Evolutionary conservation across 192 early-diverging fungal species (phyloP), one percentile per base, ranked within the genome.

Genomic region (Piromyces sp.): DNA sequence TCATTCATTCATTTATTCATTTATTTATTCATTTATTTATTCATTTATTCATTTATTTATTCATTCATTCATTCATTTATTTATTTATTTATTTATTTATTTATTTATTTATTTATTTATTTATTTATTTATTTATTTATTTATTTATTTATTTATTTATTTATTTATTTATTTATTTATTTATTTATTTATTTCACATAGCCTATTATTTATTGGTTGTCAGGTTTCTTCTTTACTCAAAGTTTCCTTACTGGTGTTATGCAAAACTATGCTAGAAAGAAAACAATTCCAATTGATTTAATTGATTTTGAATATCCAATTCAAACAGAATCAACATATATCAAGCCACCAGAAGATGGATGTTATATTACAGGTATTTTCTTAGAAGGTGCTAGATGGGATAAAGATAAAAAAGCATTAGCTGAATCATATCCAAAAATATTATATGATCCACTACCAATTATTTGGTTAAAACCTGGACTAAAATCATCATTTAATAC

Each of bases 141-240:
- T 36, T 81, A 30, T 79, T 79, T 79, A 30, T 79, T 7, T 30
- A 79, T 12, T 79, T 79, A 7, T 79, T 79, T 7, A 30, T 7
- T 7, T 7, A 79, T 7, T 36, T 7, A 7, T 7, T 36, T 7
- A 7, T 7, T 36, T 4, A 36, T 36, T 7, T 36, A 36, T 36
- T 36, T 36, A 36, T 36, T 36, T 7, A 36, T 36, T 36, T 12
- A 7, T 36, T 36, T 36, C 12, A 7, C 12, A 15, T 83, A 84
- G 30, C 90, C 90, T 22, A 83, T 81, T 38, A 86, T 92, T 5
- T 92, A 90, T 80, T 91, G 90, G 90, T 89, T 92, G 87, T 86
- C 86, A 78, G 91, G 90, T 0, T 92, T 92, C 84, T 92, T 92
- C 81, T 92, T 92, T 80, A 92, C 91, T 22, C 91, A 91, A 84